Conservation (phyloP, 768 basidiomycete genomes). For the Boletus huronensis region DNA sequence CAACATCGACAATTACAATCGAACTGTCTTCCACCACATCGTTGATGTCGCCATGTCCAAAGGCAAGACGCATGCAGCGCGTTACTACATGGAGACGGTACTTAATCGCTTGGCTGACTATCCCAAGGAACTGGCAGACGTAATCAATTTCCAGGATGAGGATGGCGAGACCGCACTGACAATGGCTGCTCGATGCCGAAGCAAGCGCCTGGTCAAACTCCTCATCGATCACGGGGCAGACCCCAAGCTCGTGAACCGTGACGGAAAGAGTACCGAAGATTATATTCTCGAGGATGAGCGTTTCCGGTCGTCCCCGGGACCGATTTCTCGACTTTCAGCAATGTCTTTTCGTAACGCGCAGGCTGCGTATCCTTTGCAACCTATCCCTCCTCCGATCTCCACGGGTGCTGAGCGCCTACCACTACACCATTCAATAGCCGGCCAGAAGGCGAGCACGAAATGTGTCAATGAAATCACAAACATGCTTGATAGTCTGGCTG, state of each 20-base stretch:
- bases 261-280: conserved; percentile 96
- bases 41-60: conserved; percentile 97
- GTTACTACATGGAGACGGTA: conserved; percentile 99
- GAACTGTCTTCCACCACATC: conserved; percentile 97
- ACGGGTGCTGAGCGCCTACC: conserved; percentile 63
- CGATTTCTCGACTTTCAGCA: conserved; percentile 58
- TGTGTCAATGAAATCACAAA: conserved; percentile 81
- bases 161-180: conserved; percentile 98
- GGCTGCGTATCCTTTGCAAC: conserved; percentile 39
- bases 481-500: conserved; percentile 84
- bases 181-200: conserved; percentile 92
- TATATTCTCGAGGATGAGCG: conserved; percentile 98
- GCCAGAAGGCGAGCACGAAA: conserved; percentile 80
- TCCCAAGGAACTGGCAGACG: conserved; percentile 93
- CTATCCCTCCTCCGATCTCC: conserved; percentile 40
- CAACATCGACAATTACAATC: conserved; percentile 97
- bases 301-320: conserved; percentile 86
- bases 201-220: conserved; percentile 91
- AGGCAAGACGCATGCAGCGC: conserved; percentile 94
- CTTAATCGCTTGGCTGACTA: conserved; percentile 84
- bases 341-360: conserved; percentile 78
- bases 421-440: conserved; percentile 81
- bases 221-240: conserved; percentile 96
- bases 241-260: conserved; percentile 89
- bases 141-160: conserved; percentile 99